A percentile compares a stretch with the other conserved stretches of the same genome.
These are phyloP conservation scores for Zygosaccharomyces pseudobailii DNA, from an alignment of 1,139 yeast species.

Conservation along the genomic window DNA sequence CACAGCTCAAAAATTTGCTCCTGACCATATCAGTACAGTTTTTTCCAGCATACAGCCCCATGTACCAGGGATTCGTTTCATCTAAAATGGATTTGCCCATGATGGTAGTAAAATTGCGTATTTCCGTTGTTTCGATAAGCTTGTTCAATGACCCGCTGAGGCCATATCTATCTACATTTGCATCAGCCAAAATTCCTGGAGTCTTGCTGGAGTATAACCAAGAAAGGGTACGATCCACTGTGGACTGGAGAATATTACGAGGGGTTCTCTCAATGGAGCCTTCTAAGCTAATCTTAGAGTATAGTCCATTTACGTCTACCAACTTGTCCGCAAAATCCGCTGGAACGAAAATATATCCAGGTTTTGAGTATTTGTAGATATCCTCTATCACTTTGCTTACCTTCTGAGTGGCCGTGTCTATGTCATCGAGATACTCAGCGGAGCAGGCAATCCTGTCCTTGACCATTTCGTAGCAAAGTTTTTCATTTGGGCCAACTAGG, in stretches of 20 bases:
- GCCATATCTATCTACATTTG: conserved; percentile 48
- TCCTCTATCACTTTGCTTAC: conserved; percentile 61
- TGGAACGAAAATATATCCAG: conserved; percentile 78
- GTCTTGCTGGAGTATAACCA: conserved; percentile 46
- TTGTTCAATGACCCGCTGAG: conserved; percentile 42
- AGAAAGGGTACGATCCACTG: conserved; percentile 46
- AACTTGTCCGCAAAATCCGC: conserved; percentile 54
- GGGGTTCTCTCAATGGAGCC: conserved; percentile 28
- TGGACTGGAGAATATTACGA: conserved; percentile 36
- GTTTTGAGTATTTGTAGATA: conserved; percentile 56
- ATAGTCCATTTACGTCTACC: conserved; percentile 38
- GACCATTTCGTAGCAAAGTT: conserved; percentile 58
- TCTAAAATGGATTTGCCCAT: conserved; percentile 44
- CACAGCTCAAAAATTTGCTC: conserved; percentile 33
- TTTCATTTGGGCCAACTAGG: conserved; percentile 51
- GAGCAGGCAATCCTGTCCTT: conserved; percentile 54
- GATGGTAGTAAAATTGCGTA: conserved; percentile 29
- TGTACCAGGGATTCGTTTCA: conserved; percentile 53
- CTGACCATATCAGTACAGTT: conserved; percentile 19
- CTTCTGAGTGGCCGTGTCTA: conserved; percentile 46
- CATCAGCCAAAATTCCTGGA: conserved; percentile 67
- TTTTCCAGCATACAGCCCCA: conserved; percentile 51
- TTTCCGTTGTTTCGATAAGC: conserved; percentile 43
- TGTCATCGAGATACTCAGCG: conserved; percentile 50
- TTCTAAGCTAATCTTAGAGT: conserved; percentile 23